Base-by-base conservation (phyloP, 208 protist genomes). In the Acanthamoeba culbertsoni region DNA sequence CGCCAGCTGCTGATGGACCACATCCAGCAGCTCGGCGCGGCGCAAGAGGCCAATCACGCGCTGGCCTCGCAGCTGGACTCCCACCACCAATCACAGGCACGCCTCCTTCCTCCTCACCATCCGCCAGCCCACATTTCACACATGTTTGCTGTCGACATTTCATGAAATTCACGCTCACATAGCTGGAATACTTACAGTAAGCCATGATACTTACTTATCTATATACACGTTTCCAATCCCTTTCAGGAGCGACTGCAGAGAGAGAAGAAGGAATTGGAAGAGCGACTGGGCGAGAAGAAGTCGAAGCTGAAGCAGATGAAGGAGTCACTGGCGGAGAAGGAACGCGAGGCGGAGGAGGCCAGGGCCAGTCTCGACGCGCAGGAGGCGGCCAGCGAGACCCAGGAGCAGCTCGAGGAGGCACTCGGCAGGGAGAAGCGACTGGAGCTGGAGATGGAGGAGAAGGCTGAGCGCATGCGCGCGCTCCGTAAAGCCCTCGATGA, bases 381-480 rank as follows among this genome's bases (percentile, higher is more conserved):
- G 82, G 82, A 71, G 8, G 20, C 0, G 28, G 8, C 71, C 35
- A 40, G 42, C 33, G 31, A 42, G 6, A 31, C 31, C 35, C 48
- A 90, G 42, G 82, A 63, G 6, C 51, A 33, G 31, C 51, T 71
- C 33, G 82, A 90, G 37, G 48, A 10, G 16, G 48, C 55, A 14
- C 53, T 23, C 5, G 55, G 35, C 1, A 68, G 33, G 37, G 82
- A 57, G 8, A 90, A 63, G 51, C 48, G 82, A 31, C 43, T 90
- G 48, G 55, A 90, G 33, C 48, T 71, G 23, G 82, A 90, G 31
- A 6, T 90, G 23, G 82, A 90, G 31, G 53, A 71, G 82, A 90
- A 90, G 37, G 31, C n/a, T 12, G 42, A 53, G 23, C 71, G 71
- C 3, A 35, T 82, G n/a, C 45, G 53, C 42, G 53, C n/a, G n/a